Evolutionary conservation across 1,284 basidiomycete species (phyloP).

Genomic region (Pterula multifida): DNA sequence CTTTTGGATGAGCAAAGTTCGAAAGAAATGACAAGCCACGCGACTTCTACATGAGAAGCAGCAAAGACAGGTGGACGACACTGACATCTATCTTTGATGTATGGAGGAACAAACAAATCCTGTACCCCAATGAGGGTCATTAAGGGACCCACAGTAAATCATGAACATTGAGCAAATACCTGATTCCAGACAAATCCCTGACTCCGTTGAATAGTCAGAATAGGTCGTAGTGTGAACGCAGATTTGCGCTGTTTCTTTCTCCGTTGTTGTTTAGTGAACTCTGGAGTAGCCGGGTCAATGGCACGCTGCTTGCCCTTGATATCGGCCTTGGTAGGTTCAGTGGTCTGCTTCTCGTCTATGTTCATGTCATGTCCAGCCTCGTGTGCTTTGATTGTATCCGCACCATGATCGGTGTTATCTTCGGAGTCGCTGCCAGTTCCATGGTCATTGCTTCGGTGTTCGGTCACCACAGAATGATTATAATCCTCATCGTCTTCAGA

Average conservation of each 20-base stretch:
- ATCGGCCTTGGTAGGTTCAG: conserved; percentile 35
- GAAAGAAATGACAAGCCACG: conserved; percentile 3
- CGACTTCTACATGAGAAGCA: conserved; percentile 8
- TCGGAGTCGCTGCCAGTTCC: conserved; percentile 22
- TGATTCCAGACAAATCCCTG: conserved; percentile 87
- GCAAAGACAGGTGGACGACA: conserved; percentile 15
- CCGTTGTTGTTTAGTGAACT: conserved; percentile 33
- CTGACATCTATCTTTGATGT: conserved; percentile 79
- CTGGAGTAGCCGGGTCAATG: conserved; percentile 34
- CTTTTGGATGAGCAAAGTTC: conserved; percentile 3
- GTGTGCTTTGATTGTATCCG: conserved; percentile 15
- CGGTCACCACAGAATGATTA: conserved; percentile 17
- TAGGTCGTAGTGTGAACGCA: conserved; percentile 55
- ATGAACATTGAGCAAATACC: conserved; percentile 26
- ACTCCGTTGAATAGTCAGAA: conserved; percentile 71
- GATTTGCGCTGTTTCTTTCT: conserved; percentile 47
- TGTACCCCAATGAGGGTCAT: conserved; percentile 16
- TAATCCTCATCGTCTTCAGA: conserved; percentile 66
- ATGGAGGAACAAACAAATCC: conserved; percentile 76
- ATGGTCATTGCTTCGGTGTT: conserved; percentile 11
- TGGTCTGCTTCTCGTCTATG: conserved; percentile 22
- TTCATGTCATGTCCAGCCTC: conserved; percentile 47
- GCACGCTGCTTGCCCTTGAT: conserved; percentile 71
- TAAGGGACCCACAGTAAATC: conserved; percentile 6
- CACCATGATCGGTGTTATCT: conserved; percentile 16